Conservation (phyloP, 2,329 filamentous ascomycete species). For the Cladosporium sp. region DNA sequence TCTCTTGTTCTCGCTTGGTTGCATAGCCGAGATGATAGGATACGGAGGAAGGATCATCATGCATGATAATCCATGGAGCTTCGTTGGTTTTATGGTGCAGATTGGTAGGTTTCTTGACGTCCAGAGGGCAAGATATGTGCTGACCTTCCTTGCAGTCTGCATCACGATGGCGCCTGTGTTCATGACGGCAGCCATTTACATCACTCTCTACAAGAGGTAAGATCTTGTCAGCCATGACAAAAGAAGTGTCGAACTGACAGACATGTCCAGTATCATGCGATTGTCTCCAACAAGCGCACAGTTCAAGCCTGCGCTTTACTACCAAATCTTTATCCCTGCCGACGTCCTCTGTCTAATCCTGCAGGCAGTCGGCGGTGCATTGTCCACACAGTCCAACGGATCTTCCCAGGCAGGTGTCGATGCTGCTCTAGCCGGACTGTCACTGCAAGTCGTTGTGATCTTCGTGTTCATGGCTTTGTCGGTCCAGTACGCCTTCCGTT, state of each 20-base stretch:
- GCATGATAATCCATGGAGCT: constrained; percentile 45
- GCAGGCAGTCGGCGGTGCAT: constrained; percentile 55
- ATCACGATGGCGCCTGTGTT: constrained; percentile 63
- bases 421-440: constrained; percentile 61
- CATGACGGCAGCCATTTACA: constrained; percentile 59
- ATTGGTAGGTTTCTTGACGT: constrained; percentile 16
- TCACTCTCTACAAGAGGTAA: constrained; percentile 46
- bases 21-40: constrained; percentile 53
- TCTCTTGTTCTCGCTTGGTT: constrained; percentile 51
- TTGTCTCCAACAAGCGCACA: constrained; percentile 17
- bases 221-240: constrained; percentile 19
- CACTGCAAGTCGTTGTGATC: constrained; percentile 57
- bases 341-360: constrained; percentile 58
- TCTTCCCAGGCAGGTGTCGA: constrained; percentile 44
- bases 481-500: constrained; percentile 5
- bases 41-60: constrained; percentile 56
- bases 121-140: not conserved
- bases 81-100: constrained; percentile 40
- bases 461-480: constrained; percentile 45
- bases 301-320: constrained; percentile 20
- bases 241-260: not conserved
- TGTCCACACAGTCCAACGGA: constrained; percentile 23
- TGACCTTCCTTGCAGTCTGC: constrained; percentile 51
- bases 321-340: constrained; percentile 53
- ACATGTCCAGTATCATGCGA: constrained; percentile 13